Evolutionary conservation across 2,329 filamentous ascomycete genomes (phyloP).

Genomic region (Alternaria alternata): DNA sequence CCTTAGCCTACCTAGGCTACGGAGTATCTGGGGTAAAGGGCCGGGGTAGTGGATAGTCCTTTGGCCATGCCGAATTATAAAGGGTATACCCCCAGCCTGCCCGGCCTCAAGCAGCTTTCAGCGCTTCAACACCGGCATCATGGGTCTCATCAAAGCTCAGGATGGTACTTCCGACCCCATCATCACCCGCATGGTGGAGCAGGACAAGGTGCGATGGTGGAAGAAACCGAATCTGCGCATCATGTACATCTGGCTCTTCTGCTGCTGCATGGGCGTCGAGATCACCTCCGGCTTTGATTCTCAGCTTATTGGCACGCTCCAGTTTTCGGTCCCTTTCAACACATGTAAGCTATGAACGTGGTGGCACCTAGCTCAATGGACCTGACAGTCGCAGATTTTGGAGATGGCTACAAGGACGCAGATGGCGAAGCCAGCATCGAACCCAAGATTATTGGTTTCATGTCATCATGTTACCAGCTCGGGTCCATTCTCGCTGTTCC

Average conservation of each 20-base stretch:
- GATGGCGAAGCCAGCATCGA: slow-evolving; percentile 31
- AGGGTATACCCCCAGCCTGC: slow-evolving; percentile 20
- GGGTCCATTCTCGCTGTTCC: slow-evolving; percentile 47
- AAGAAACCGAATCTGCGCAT: slow-evolving; percentile 51
- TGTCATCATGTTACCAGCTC: slow-evolving; percentile 48
- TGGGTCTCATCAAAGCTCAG: slow-evolving; percentile 36
- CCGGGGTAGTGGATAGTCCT: slow-evolving; percentile 25
- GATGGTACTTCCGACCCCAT: slow-evolving; percentile 51
- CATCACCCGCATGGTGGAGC: slow-evolving; percentile 54
- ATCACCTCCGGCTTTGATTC: slow-evolving; percentile 51
- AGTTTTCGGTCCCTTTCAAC: slow-evolving; percentile 47
- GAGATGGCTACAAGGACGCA: slow-evolving; percentile 34
- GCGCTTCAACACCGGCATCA: slow-evolving; percentile 27
- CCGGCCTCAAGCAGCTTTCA: slow-evolving; percentile 20
- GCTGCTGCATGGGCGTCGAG: slow-evolving; percentile 51
- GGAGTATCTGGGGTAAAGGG: slow-evolving; percentile 35
- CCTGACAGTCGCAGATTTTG: slow-evolving; percentile 39
- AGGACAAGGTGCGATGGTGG: slow-evolving; percentile 55
- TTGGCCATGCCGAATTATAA: slow-evolving; percentile 30
- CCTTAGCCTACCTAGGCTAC: slow-evolving; percentile 24
- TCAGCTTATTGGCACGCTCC: slow-evolving; percentile 49
- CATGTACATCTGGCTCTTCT: slow-evolving; percentile 51
- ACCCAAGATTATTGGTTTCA: slow-evolving; percentile 43
- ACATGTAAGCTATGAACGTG: slow-evolving; percentile 32
- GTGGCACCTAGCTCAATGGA: no score